Evolutionary conservation across 1,284 basidiomycete species (phyloP).

Genomic region (Heterobasidion occidentale): DNA sequence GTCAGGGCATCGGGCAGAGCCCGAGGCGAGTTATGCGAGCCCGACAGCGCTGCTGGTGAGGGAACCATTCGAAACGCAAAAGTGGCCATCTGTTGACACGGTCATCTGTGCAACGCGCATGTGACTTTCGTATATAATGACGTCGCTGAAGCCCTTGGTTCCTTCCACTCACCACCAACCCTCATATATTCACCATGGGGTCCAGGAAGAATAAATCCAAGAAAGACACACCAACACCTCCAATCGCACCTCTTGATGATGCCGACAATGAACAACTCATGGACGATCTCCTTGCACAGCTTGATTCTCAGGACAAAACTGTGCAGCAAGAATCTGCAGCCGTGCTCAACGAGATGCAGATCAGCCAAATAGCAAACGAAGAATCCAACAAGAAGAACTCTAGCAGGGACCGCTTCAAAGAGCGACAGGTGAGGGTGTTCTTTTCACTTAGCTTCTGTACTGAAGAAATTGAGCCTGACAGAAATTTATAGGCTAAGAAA

Average conservation of each 20-base stretch:
- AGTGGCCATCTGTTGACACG: no score
- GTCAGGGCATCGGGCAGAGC: not conserved
- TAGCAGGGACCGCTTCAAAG: slow-evolving; percentile 67
- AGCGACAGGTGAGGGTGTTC: slow-evolving; percentile 57
- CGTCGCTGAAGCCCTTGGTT: no score
- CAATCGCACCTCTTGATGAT: slow-evolving; percentile 9
- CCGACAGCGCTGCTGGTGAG: not conserved
- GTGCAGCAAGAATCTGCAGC: slow-evolving; percentile 42
- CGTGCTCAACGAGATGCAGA: slow-evolving; percentile 39
- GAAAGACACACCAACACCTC: slow-evolving; percentile 26
- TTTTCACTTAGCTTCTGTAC: not conserved
- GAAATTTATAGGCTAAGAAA: slow-evolving; percentile 57
- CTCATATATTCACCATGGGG: not conserved
- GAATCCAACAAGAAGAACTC: slow-evolving; percentile 42
- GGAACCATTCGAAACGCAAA: no score
- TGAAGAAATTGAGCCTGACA: not conserved
- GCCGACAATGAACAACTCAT: slow-evolving; percentile 51
- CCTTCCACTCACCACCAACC: not conserved
- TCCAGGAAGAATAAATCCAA: slow-evolving; percentile 44
- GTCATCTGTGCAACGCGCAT: no score
- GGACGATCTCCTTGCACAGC: slow-evolving; percentile 65
- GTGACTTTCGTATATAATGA: no score
- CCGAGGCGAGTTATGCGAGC: no score
- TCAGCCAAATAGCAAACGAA: slow-evolving; percentile 29
- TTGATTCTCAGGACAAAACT: slow-evolving; percentile 51